Conservation (phyloP, 1,139 yeast genomes). For the Scheffersomyces insectosa region DNA sequence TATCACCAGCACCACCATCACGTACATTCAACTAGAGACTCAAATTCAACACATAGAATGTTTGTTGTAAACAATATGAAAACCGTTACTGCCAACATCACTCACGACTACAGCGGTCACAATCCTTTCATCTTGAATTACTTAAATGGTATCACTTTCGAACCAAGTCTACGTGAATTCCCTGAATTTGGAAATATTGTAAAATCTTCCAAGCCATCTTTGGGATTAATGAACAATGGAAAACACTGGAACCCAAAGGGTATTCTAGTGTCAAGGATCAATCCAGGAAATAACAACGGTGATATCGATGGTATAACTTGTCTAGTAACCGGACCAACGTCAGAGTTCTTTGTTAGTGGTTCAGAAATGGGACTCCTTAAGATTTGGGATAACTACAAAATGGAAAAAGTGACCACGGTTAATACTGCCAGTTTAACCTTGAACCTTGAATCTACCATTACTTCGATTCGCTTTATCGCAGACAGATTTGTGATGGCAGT, state of each 20-base stretch:
- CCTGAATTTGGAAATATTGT: slow-evolving; percentile 62
- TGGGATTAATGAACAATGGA: neutral
- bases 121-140: slow-evolving; percentile 64
- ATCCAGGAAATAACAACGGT: slow-evolving; percentile 21
- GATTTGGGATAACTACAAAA: slow-evolving; percentile 73
- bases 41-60: slow-evolving; percentile 27
- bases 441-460: slow-evolving; percentile 49
- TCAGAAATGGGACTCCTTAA: slow-evolving; percentile 71
- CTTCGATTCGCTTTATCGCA: slow-evolving; percentile 53
- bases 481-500: slow-evolving; percentile 69
- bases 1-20: slow-evolving; percentile 16
- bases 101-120: slow-evolving; percentile 65
- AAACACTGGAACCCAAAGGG: slow-evolving; percentile 42
- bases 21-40: slow-evolving; percentile 12
- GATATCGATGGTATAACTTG: slow-evolving; percentile 48
- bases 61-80: slow-evolving; percentile 36
- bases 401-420: slow-evolving; percentile 66
- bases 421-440: slow-evolving; percentile 51
- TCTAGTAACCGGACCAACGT: slow-evolving; percentile 60
- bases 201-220: slow-evolving; percentile 10
- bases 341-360: slow-evolving; percentile 73
- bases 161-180: slow-evolving; percentile 60
- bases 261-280: slow-evolving; percentile 54
- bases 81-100: slow-evolving; percentile 38
- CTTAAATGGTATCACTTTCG: slow-evolving; percentile 53